phyloP scores from a whole-genome alignment of 1,139 yeast species.

The Hyphopichia buzzinii region DNA sequence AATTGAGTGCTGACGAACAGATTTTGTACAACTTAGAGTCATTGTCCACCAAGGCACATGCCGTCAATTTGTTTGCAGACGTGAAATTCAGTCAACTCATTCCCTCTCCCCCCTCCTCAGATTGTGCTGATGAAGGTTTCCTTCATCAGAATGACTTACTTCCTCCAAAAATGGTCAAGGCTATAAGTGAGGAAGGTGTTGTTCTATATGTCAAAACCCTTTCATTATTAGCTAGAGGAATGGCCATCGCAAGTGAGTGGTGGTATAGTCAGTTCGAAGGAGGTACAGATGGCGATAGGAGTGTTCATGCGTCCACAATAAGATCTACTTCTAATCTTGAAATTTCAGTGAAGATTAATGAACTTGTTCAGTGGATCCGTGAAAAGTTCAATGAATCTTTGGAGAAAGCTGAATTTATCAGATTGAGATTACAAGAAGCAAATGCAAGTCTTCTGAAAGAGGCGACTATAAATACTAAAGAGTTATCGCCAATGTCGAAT shows the following conservation, averaged over 20 bases:
- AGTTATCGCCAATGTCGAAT: conserved; percentile 3
- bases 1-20: conserved; percentile 31
- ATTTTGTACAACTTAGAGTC: conserved; percentile 59
- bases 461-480: conserved; percentile 2
- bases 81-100: conserved; percentile 82
- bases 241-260: conserved; percentile 84
- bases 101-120: conserved; percentile 69
- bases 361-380: conserved; percentile 89
- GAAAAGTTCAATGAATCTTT: conserved; percentile 84
- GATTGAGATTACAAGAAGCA: conserved; percentile 54
- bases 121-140: conserved; percentile 38
- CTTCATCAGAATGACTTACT: conserved; percentile 42
- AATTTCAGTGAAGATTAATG: conserved; percentile 54
- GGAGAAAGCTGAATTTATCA: conserved; percentile 81
- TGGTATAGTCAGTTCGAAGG: conserved; percentile 55
- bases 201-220: conserved; percentile 80
- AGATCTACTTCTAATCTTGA: conserved; percentile 12
- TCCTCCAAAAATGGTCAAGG: conserved; percentile 58
- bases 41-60: conserved; percentile 86
- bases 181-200: conserved; percentile 82
- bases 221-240: conserved; percentile 78
- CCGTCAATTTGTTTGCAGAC: conserved; percentile 84
- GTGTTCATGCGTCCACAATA: not conserved
- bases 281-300: not conserved
- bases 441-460: conserved; percentile 25